Conservation (phyloP, 352 stramenopile genomes). For the Phytophthora citrophthora region DNA sequence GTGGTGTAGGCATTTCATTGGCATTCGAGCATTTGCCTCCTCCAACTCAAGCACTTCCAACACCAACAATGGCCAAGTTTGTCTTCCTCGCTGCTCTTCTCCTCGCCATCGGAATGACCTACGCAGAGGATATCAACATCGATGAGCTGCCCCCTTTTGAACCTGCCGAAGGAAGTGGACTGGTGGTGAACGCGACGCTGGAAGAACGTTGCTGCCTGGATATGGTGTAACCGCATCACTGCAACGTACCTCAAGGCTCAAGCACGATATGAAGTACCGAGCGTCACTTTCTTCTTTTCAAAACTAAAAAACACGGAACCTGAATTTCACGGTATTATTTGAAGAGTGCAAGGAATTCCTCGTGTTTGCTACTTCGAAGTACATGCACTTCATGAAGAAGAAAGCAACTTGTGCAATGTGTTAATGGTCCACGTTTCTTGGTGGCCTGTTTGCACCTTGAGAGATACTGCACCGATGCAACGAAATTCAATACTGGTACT, state of each 20-base stretch:
- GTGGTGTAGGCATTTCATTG: too few relatives aligned
- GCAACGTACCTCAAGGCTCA: not conserved
- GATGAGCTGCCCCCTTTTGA: not conserved
- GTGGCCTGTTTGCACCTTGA: too few relatives aligned
- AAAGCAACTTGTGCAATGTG: too few relatives aligned
- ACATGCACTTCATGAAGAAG: too few relatives aligned
- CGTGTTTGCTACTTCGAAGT: too few relatives aligned
- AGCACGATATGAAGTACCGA: not conserved
- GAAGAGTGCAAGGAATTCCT: too few relatives aligned
- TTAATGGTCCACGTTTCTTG: too few relatives aligned
- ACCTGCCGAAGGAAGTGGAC: slow-evolving; percentile 2
- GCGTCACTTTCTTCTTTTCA: not conserved
- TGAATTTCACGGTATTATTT: too few relatives aligned
- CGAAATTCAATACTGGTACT: too few relatives aligned
- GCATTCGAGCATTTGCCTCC: slow-evolving; percentile 21
- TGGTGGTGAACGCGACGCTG: slow-evolving; percentile 13
- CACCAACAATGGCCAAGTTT: slow-evolving; percentile 23
- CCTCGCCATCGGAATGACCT: slow-evolving; percentile 9
- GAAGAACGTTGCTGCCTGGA: slow-evolving; percentile 30
- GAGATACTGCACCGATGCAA: too few relatives aligned
- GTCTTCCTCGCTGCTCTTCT: slow-evolving; percentile 21
- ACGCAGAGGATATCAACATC: not conserved
- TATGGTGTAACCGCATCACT: not conserved
- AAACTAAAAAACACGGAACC: not conserved
- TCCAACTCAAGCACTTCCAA: slow-evolving; percentile 10